phyloP scores from a whole-genome alignment of 257 asterid genomes.

The Cordia subcordata region DNA sequence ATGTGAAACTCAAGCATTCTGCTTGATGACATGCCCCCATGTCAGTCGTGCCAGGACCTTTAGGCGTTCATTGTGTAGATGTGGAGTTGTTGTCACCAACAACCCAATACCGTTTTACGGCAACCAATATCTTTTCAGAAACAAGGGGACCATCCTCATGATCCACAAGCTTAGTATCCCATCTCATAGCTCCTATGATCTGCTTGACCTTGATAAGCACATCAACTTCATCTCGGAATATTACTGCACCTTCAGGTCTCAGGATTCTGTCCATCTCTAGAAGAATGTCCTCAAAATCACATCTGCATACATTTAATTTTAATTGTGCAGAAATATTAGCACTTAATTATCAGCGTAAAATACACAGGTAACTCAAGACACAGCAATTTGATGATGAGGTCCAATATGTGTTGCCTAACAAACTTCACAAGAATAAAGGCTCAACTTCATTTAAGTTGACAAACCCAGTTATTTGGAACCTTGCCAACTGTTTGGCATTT shows the following conservation, averaged over 20 bases:
- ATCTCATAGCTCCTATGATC: constrained; percentile 68
- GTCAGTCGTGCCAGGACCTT: constrained; percentile 9
- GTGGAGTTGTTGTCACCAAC: constrained; percentile 58
- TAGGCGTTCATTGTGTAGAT: constrained; percentile 36
- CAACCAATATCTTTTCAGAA: constrained; percentile 74
- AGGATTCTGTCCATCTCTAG: constrained; percentile 92
- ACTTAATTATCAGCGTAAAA: neutral
- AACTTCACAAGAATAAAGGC: neutral
- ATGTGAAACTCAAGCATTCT: constrained; percentile 14
- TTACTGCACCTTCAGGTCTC: constrained; percentile 95
- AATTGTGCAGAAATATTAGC: neutral
- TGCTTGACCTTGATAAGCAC: constrained; percentile 79
- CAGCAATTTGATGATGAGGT: no score
- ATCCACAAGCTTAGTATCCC: constrained; percentile 77
- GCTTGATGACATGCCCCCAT: constrained; percentile 12
- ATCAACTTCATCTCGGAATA: constrained; percentile 78
- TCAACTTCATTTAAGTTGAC: neutral
- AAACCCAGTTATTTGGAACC: neutral
- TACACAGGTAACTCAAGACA: no score
- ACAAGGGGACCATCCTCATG: constrained; percentile 95
- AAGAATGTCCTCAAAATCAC: constrained; percentile 80
- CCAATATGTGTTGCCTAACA: no score
- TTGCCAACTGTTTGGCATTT: neutral
- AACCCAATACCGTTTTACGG: constrained; percentile 92
- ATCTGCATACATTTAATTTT: constrained; percentile 34